Base-by-base conservation (phyloP, 2,329 filamentous ascomycete species). In the Pyrenochaeta sp. region DNA sequence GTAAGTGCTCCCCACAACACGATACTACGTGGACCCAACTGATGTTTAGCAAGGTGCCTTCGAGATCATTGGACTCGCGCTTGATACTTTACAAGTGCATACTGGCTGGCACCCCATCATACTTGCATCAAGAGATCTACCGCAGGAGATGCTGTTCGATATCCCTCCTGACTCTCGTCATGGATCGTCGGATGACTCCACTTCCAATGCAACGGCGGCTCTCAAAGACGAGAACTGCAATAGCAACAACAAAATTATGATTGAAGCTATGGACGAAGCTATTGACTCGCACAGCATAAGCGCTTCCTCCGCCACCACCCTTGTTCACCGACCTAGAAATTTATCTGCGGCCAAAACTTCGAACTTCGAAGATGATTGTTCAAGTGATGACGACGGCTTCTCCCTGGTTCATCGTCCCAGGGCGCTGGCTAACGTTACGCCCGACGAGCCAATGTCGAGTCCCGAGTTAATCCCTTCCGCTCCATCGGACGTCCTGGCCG, bases 311-410 rank as follows among this genome's bases (percentile, higher is more conserved):
- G 40, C 43, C 37, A 54, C 59, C 27, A 61, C 56, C 12, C 58
- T 69, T 28, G 61, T 59, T 10, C 51, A 57, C 45, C 56, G 64
- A 30, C 54, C 56, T 27, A 61, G 54, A 34, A 36, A 28, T n/a
- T 25, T 52, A 55, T 45, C 24, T 22, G 27, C 22, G 13, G 32
- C 30, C 15, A 42, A 50, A 27, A 53, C 50, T 7, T 58, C 51
- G 9, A 32, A 52, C 25, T 30, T 32, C n/a, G 25, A 54, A 2
- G 39, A 43, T 19, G 61, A 64, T 2, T 62, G 56, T 10, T 66
- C 64, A 3, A 61, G 63, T 37, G 68, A 70, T 34, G 69, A 72
- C 22, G 56, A 65, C 7, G 71, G 67, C 28, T 73, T 68, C 51
- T 61, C 63, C 1, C 30, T 72, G 13, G 64, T 73, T 5, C 59